Conservation (phyloP, 345 rosid species). For the Nasturtium officinale region DNA sequence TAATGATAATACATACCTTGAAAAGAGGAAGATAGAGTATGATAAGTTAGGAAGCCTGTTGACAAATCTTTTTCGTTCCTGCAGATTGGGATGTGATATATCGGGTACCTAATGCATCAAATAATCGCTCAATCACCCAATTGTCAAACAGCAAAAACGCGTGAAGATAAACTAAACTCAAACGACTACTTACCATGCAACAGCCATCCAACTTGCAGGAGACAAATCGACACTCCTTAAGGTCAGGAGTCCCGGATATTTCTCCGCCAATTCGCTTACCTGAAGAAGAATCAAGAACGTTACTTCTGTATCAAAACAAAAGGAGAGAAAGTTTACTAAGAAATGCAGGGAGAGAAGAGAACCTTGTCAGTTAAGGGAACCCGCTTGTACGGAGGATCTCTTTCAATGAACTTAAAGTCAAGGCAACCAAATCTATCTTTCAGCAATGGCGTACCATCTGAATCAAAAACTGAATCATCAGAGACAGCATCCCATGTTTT, state of each 20-base stretch:
- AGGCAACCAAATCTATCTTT: slow-evolving; percentile 62
- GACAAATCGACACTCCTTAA: slow-evolving; percentile 72
- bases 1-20: slow-evolving; percentile 53
- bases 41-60: slow-evolving; percentile 71
- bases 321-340: neutral
- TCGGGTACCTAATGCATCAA: slow-evolving; percentile 63
- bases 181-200: slow-evolving; percentile 62
- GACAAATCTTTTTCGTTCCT: slow-evolving; percentile 62
- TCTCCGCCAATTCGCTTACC: slow-evolving; percentile 58
- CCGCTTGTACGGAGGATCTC: slow-evolving; percentile 61
- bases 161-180: neutral
- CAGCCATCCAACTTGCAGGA: slow-evolving; percentile 97
- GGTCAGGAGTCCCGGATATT: slow-evolving; percentile 56
- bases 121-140: neutral
- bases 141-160: neutral
- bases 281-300: slow-evolving; percentile 31
- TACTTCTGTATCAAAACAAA: neutral
- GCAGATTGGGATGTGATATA: slow-evolving; percentile 68
- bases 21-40: slow-evolving; percentile 75
- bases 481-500: slow-evolving; percentile 70
- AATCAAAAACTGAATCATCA: slow-evolving; percentile 64
- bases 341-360: slow-evolving; percentile 20
- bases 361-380: slow-evolving; percentile 75
- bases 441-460: slow-evolving; percentile 50
- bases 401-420: slow-evolving; percentile 63